A percentile compares a stretch with the other conserved stretches of the same genome.
These are phyloP conservation scores for Xylaria sp. DNA, from an alignment of 2,329 filamentous ascomycete genomes.

Conservation along the genomic window DNA sequence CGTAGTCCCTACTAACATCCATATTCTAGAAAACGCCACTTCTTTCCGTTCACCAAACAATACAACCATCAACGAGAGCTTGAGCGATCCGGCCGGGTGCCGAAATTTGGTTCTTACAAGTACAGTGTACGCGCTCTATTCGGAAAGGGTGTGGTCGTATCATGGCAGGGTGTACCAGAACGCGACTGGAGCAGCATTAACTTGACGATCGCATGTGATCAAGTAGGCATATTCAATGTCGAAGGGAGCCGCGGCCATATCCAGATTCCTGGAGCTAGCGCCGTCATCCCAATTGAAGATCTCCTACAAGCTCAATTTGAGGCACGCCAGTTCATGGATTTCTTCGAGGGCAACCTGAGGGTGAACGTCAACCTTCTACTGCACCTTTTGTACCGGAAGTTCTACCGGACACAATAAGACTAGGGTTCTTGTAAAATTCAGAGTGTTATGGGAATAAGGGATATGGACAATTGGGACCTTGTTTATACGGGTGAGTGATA, in stretches of 20 bases:
- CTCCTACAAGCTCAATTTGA: conserved; percentile 97
- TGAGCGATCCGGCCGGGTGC: conserved; percentile 88
- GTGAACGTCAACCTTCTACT: conserved; percentile 97
- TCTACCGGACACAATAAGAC: conserved; percentile 77
- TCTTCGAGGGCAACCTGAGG: conserved; percentile 86
- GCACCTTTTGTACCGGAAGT: conserved; percentile 98
- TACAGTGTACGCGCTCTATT: conserved; percentile 89
- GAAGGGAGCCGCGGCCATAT: conserved; percentile 92
- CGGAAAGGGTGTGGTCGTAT: conserved; percentile 92
- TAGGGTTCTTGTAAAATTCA: conserved; percentile 7
- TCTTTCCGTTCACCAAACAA: conserved; percentile 92
- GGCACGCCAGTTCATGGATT: conserved; percentile 92
- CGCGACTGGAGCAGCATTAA: conserved; percentile 92
- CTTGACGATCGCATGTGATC: conserved; percentile 91
- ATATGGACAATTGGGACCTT: conserved; percentile 20
- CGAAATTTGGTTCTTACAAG: conserved; percentile 98
- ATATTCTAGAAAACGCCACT: conserved; percentile 31
- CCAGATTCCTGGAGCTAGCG: conserved; percentile 93
- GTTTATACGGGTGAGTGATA: conserved; percentile 34
- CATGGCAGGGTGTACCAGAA: conserved; percentile 85
- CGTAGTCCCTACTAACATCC: background rate
- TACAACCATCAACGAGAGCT: conserved; percentile 99
- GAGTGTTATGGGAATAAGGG: conserved; percentile 21
- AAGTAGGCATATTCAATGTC: conserved; percentile 92
- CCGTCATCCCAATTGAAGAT: conserved; percentile 89